Base-by-base conservation (phyloP, 345 rosid genomes). In the Dimocarpus longan region DNA sequence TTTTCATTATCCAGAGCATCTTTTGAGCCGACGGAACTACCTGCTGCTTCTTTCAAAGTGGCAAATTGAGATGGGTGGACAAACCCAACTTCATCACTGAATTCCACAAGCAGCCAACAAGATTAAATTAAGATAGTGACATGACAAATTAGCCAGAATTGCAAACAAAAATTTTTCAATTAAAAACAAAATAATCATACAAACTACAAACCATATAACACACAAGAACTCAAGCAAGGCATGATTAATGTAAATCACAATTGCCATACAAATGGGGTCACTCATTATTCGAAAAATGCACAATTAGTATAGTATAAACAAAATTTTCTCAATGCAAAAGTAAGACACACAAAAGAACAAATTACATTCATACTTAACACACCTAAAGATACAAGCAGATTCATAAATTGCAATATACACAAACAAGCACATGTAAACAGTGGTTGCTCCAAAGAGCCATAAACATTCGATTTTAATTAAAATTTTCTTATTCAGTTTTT, bases 61-160 rank as follows among this genome's bases (percentile, higher is more conserved):
- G 76, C 82, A 77, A 96, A 86, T 78, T 93, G 99, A n/a, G 98
- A 88, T 11, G 98, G 95, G 76, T 96, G 98, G 83, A 94, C 80
- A 78, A 90, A 91, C 79, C 94, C 98, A 19, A 96, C 84, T 86
- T 96, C 98, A 78, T 94, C 96, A 64, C 99, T 93, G 85, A 32
- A 78, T 46, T 77, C 11, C 70, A 85, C 68, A 52, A 44, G 52
- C 16, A 18, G n/a, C 8, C 76, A 16, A 54, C 13, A 67, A 39
- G 8, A 28, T 44, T 73, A 73, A 71, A 44, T 79, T 69, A 39
- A 16, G 57, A 9, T 28, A 63, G 44, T 21, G 69, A 63, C 19
- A 44, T 24, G 39, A 65, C 59, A 64, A 8, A 6, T 18, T 50
- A 65, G 39, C 4, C 28, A 26, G 48, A 48, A 10, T n/a, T 16